Evolutionary conservation across 2,329 filamentous ascomycete species (phyloP).

Genomic region (Pleurostoma richardsiae): DNA sequence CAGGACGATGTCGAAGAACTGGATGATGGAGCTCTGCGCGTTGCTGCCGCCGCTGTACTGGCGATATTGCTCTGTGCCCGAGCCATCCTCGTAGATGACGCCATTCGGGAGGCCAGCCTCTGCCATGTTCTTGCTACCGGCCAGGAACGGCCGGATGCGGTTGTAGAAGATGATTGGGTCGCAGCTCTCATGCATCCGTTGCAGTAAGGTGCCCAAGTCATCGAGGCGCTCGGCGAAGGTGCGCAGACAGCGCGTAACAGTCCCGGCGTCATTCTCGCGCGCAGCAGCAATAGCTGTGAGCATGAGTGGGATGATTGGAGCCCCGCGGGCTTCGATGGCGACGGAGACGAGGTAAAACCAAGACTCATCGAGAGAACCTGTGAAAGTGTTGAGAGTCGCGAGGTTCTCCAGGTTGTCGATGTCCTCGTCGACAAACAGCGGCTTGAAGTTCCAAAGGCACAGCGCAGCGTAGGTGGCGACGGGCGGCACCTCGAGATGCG

Average conservation of each 20-base stretch:
- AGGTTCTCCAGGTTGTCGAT: slow-evolving; percentile 85
- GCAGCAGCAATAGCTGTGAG: slow-evolving; percentile 79
- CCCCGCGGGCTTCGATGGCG: slow-evolving; percentile 89
- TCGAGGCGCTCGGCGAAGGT: slow-evolving; percentile 83
- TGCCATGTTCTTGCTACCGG: slow-evolving; percentile 95
- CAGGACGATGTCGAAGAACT: slow-evolving; percentile 92
- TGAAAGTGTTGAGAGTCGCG: slow-evolving; percentile 83
- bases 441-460: slow-evolving; percentile 95
- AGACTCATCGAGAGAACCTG: slow-evolving; percentile 90
- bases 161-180: slow-evolving; percentile 94
- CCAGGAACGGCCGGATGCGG: slow-evolving; percentile 91
- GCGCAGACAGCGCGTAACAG: slow-evolving; percentile 72
- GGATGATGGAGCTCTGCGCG: slow-evolving; percentile 92
- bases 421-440: slow-evolving; percentile 76
- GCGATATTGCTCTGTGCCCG: slow-evolving; percentile 62
- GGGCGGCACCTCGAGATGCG: slow-evolving; percentile 77
- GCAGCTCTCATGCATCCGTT: slow-evolving; percentile 92
- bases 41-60: slow-evolving; percentile 95
- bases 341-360: slow-evolving; percentile 98
- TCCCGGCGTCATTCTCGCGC: slow-evolving; percentile 60
- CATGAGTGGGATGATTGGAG: slow-evolving; percentile 83
- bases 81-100: slow-evolving; percentile 80
- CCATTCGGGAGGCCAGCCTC: slow-evolving; percentile 87
- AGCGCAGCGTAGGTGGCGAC: slow-evolving; percentile 92
- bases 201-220: slow-evolving; percentile 71